A percentile compares a stretch with the other conserved stretches of the same genome.
Evolutionary conservation across 805 yeast species (phyloP).

Genomic region (Ogataea angusta): DNA sequence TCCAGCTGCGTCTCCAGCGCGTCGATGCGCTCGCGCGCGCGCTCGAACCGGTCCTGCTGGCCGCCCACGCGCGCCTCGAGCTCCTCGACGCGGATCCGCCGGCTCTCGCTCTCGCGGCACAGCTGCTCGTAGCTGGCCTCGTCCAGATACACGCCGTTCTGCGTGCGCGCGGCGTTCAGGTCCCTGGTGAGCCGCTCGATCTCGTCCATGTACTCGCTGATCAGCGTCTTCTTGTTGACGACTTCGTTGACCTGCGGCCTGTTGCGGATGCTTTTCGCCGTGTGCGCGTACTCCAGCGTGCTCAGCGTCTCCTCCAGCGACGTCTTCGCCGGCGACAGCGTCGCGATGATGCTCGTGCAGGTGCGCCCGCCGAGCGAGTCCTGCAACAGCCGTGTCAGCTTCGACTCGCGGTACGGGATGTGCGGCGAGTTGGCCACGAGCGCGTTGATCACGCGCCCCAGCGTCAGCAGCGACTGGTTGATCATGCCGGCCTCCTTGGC

Average conservation of each 20-base stretch:
- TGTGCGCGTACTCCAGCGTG: slow-evolving; percentile 82
- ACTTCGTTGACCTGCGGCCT: slow-evolving; percentile 64
- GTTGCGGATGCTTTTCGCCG: slow-evolving; percentile 78
- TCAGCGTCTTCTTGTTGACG: slow-evolving; percentile 54
- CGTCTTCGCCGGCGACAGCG: slow-evolving; percentile 76
- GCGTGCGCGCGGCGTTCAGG: slow-evolving; percentile 57
- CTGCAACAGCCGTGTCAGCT: slow-evolving; percentile 71
- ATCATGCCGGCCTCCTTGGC: slow-evolving; percentile 91
- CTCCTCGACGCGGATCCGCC: slow-evolving; percentile 47
- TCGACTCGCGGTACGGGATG: slow-evolving; percentile 83
- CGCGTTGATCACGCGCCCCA: slow-evolving; percentile 81
- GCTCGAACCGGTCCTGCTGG: slow-evolving; percentile 45
- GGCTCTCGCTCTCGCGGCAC: slow-evolving; percentile 45
- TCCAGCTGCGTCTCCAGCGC: not conserved
- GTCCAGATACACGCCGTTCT: slow-evolving; percentile 65
- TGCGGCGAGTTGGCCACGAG: slow-evolving; percentile 60
- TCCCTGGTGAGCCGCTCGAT: slow-evolving; percentile 57
- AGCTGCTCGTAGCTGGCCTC: slow-evolving; percentile 44
- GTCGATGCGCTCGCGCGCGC: slow-evolving; percentile 36
- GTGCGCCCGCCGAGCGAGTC: slow-evolving; percentile 88
- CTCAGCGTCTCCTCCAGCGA: slow-evolving; percentile 81
- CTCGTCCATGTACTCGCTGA: slow-evolving; percentile 53
- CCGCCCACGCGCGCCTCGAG: slow-evolving; percentile 45
- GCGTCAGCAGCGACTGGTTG: slow-evolving; percentile 75
- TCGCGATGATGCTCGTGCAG: slow-evolving; percentile 82